These are phyloP conservation scores for Penicillium paxilli DNA, from an alignment of 495 filamentous ascomycete species.

Conservation along the genomic window DNA sequence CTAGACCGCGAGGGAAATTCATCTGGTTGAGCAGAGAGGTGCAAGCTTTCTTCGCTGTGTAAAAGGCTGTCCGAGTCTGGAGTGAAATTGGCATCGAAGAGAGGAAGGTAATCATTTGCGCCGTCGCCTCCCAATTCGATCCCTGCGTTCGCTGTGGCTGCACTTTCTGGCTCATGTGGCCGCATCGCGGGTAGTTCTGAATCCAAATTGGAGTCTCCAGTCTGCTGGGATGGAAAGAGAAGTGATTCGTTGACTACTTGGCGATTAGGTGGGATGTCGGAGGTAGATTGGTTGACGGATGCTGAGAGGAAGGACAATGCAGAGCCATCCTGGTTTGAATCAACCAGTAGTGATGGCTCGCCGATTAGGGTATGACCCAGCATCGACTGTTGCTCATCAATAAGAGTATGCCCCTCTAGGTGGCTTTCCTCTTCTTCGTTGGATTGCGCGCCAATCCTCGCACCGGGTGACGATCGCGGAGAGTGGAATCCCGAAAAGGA, in stretches of 20 bases:
- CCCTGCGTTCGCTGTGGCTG: background rate
- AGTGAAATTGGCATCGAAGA: background rate
- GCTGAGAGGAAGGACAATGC: conserved; percentile 13
- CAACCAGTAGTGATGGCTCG: background rate
- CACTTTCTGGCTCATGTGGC: too few relatives aligned
- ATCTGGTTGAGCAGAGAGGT: conserved; percentile 13
- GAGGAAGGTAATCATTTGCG: conserved; percentile 9
- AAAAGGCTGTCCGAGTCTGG: conserved; percentile 15
- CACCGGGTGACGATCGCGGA: conserved; percentile 22
- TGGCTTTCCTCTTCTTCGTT: conserved; percentile 9
- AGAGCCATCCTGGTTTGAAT: conserved; percentile 16
- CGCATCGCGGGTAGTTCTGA: background rate
- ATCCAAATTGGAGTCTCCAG: conserved; percentile 8
- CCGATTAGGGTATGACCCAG: conserved; percentile 6
- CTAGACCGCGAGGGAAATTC: conserved; percentile 3
- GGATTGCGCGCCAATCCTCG: conserved; percentile 5
- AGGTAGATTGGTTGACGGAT: conserved; percentile 22
- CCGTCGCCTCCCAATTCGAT: background rate
- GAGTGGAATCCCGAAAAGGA: conserved; percentile 28
- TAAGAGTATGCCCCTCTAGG: conserved; percentile 25
- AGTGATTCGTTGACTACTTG: conserved; percentile 19
- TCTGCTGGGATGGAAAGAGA: background rate
- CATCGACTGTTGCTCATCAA: conserved; percentile 20
- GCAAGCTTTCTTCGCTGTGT: conserved; percentile 13
- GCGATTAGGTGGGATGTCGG: conserved; percentile 9